These are phyloP conservation scores for Colletotrichum lini DNA, from an alignment of 2,329 filamentous ascomycete genomes.

Conservation along the genomic window DNA sequence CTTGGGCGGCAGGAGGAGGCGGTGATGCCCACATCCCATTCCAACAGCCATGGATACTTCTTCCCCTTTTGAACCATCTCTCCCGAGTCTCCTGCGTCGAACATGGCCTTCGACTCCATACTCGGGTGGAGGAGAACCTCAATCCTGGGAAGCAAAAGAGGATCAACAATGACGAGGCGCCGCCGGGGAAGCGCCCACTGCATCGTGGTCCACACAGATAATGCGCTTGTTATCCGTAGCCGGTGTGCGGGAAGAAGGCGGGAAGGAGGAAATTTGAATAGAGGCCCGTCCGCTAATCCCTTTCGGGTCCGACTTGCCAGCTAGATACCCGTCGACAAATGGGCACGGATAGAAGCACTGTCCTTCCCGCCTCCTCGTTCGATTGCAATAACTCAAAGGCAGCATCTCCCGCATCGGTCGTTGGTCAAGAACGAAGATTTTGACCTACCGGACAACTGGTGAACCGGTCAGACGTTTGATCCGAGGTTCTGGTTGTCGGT, in stretches of 20 bases:
- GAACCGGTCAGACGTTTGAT: conserved; percentile 27
- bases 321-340: conserved; percentile 24
- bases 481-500: conserved; percentile 38
- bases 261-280: conserved; percentile 4
- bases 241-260: conserved; percentile 28
- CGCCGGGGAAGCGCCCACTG: conserved; percentile 22
- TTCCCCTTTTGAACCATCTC: conserved; percentile 7
- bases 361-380: not conserved
- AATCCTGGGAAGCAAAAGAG: not conserved
- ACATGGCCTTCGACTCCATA: not conserved
- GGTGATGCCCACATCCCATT: conserved; percentile 1
- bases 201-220: conserved; percentile 15
- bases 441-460: conserved; percentile 20
- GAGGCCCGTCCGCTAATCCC: conserved; percentile 35
- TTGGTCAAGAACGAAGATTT: not conserved
- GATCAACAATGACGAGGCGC: conserved; percentile 26
- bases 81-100: conserved; percentile 8
- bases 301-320: conserved; percentile 35
- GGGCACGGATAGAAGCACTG: not conserved
- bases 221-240: conserved; percentile 17
- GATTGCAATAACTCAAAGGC: not conserved
- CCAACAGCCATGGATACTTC: not conserved
- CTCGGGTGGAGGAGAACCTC: conserved; percentile 12
- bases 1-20: conserved; percentile 3
- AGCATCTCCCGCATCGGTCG: conserved; percentile 8